A percentile compares a stretch with the other conserved stretches of the same genome.
These are phyloP conservation scores for Lentinus polychrous DNA, from an alignment of 1,284 basidiomycete species.

Conservation along the genomic window DNA sequence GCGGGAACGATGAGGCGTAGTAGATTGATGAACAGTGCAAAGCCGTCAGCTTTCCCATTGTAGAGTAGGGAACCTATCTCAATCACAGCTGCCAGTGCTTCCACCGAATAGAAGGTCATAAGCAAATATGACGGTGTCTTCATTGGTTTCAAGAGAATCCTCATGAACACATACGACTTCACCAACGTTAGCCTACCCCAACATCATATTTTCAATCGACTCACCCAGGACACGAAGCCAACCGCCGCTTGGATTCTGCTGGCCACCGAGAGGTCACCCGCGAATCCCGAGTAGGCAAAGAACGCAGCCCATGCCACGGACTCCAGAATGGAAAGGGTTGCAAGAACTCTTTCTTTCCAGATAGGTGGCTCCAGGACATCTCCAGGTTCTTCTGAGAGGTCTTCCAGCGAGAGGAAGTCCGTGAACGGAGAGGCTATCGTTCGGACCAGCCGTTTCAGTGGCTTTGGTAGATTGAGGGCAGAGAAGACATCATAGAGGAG, in stretches of 20 bases:
- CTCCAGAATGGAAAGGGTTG: slow-evolving; percentile 29
- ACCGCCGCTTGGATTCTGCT: slow-evolving; percentile 13
- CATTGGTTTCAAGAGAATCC: slow-evolving; percentile 33
- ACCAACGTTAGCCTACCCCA: not conserved
- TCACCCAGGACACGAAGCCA: slow-evolving; percentile 22
- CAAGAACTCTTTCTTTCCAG: slow-evolving; percentile 30
- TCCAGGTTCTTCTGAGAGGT: slow-evolving; percentile 36
- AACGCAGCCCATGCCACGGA: slow-evolving; percentile 26
- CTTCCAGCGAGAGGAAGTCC: slow-evolving; percentile 45
- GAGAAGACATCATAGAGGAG: slow-evolving; percentile 26
- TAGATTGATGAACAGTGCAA: slow-evolving; percentile 21
- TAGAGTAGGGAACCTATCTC: slow-evolving; percentile 26
- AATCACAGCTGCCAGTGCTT: slow-evolving; percentile 28
- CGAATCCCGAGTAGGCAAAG: slow-evolving; percentile 28
- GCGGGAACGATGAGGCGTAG: slow-evolving; percentile 29
- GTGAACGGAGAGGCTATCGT: slow-evolving; percentile 38
- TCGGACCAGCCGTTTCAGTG: slow-evolving; percentile 21
- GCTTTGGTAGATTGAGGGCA: slow-evolving; percentile 23
- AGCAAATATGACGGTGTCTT: slow-evolving; percentile 47
- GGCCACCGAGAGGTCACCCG: slow-evolving; percentile 12
- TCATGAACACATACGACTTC: slow-evolving; percentile 39
- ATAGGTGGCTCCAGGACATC: slow-evolving; percentile 20
- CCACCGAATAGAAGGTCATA: slow-evolving; percentile 35
- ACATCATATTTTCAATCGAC: slow-evolving; percentile 4
- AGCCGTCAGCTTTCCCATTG: slow-evolving; percentile 11